These are phyloP conservation scores for Lipomyces yamanashiensis DNA, from an alignment of 805 yeast species.

Conservation along the genomic window DNA sequence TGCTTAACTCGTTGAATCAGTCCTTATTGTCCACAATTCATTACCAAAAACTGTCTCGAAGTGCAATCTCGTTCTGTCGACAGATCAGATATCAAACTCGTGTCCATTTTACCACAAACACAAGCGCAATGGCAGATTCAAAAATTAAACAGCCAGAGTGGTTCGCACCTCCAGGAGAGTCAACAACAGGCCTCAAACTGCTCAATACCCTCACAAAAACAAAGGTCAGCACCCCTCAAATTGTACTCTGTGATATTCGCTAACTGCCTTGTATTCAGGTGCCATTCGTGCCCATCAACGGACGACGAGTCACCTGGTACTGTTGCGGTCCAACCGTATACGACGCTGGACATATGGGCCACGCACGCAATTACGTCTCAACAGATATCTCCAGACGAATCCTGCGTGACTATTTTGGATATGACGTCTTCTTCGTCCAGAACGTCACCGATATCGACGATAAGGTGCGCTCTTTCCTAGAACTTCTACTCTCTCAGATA, in stretches of 20 bases:
- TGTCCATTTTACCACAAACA: not conserved
- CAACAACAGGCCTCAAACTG: conserved; percentile 22
- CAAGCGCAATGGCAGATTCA: not conserved
- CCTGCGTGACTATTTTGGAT: conserved; percentile 88
- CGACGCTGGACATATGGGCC: conserved; percentile 97
- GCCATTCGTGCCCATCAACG: conserved; percentile 66
- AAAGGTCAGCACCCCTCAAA: no score
- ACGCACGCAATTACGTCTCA: conserved; percentile 90
- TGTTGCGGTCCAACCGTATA: conserved; percentile 99
- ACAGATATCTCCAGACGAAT: conserved; percentile 91
- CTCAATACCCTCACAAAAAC: conserved; percentile 67
- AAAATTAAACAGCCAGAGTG: conserved; percentile 56
- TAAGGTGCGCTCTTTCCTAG: conserved; percentile 54
- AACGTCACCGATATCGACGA: conserved; percentile 99
- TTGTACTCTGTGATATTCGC: no score
- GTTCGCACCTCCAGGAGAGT: conserved; percentile 48
- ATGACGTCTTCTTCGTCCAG: conserved; percentile 84
- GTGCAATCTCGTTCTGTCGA: no score
- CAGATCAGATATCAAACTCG: no score
- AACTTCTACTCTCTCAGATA: no score
- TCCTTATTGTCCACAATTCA: no score
- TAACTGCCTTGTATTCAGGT: conserved; percentile 20
- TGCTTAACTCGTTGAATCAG: no score
- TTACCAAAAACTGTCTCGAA: no score
- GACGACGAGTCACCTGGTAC: conserved; percentile 82